A percentile compares a stretch with the other conserved stretches of the same genome.
Evolutionary conservation across 2,329 filamentous ascomycete genomes (phyloP).

Genomic region (Cadophora sp.): DNA sequence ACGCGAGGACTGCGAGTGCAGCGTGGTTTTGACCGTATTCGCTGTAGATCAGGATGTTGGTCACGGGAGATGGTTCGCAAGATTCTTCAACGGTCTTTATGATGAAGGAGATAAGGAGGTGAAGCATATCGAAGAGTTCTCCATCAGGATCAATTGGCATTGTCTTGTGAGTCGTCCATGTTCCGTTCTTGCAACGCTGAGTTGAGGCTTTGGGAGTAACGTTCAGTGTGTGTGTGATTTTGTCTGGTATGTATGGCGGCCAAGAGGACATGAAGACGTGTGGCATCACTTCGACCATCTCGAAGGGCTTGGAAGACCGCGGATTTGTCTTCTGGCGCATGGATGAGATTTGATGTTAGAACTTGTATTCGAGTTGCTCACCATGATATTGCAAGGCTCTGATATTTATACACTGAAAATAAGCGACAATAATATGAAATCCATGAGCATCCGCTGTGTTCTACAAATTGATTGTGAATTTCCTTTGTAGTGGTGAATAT

Average conservation of each 20-base stretch:
- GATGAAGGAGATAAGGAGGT: not conserved
- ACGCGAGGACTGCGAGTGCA: not conserved
- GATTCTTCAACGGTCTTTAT: not conserved
- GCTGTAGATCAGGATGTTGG: conserved; percentile 10
- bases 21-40: not conserved
- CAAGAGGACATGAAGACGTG: conserved; percentile 11
- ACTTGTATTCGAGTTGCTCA: not conserved
- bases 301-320: not conserved
- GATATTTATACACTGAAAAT: no score
- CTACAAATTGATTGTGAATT: no score
- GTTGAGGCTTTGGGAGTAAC: not conserved
- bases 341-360: not conserved
- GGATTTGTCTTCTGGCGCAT: not conserved
- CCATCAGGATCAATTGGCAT: not conserved
- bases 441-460: no score
- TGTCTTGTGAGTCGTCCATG: not conserved
- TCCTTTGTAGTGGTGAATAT: no score
- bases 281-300: not conserved
- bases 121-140: not conserved
- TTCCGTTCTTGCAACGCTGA: not conserved
- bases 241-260: not conserved
- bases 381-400: not conserved
- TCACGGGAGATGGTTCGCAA: not conserved
- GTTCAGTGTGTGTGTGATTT: conserved; percentile 1
- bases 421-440: no score